Conservation (phyloP, 1,139 yeast species). For the Arxiozyma slooffiae region DNA sequence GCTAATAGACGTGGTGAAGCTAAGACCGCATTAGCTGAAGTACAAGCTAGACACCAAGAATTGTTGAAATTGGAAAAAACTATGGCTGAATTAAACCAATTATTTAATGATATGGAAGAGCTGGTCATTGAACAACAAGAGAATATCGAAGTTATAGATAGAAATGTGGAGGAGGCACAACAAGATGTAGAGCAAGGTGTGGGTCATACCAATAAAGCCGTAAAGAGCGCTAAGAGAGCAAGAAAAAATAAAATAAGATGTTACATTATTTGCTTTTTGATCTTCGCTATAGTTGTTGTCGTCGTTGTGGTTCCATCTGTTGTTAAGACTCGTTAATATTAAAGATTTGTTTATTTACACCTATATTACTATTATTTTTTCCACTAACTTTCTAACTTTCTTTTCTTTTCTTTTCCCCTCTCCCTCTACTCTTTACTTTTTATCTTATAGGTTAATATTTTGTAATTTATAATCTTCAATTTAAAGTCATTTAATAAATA, state of each 20-base stretch:
- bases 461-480: no score
- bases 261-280: conserved; percentile 50
- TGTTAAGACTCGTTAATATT: conserved; percentile 21
- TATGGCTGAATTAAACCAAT: conserved; percentile 89
- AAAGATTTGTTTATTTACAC: no score
- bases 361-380: neutral
- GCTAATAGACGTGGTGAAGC: conserved; percentile 96
- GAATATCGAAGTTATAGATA: conserved; percentile 72
- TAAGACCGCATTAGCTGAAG: conserved; percentile 88
- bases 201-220: conserved; percentile 88
- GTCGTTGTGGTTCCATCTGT: conserved; percentile 45
- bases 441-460: no score
- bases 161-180: conserved; percentile 75
- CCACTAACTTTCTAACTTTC: neutral
- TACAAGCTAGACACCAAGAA: conserved; percentile 92
- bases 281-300: conserved; percentile 57
- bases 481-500: no score
- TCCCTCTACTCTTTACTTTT: neutral
- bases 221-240: conserved; percentile 77
- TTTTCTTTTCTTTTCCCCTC: neutral
- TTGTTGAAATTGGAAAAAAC: conserved; percentile 89
- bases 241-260: conserved; percentile 91
- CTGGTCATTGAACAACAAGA: conserved; percentile 94
- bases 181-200: conserved; percentile 89
- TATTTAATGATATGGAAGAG: conserved; percentile 94